Percentiles rank a stretch among this genome's conserved stretches.
Conservation (phyloP, 768 basidiomycete genomes). For the Tulasnella sp. region DNA sequence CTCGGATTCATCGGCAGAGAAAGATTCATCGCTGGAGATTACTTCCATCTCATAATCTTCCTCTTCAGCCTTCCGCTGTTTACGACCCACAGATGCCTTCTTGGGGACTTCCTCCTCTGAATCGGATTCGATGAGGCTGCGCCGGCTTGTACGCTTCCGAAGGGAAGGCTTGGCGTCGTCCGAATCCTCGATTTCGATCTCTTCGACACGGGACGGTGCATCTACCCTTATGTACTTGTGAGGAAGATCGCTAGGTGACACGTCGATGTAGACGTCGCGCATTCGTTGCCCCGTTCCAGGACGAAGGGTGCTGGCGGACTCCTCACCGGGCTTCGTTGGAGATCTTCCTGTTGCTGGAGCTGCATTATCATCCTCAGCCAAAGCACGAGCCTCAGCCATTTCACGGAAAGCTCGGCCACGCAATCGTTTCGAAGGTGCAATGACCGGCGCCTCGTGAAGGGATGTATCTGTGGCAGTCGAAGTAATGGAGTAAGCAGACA, state of each 20-base stretch:
- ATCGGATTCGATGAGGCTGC: constrained; percentile 50
- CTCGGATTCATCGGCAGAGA: constrained; percentile 20
- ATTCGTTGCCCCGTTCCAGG: constrained; percentile 30
- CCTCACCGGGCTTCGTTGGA: not conserved
- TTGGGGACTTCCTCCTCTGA: constrained; percentile 17
- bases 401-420: constrained; percentile 73
- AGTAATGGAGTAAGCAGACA: not conserved
- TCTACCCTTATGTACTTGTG: not conserved
- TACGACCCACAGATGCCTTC: constrained; percentile 21
- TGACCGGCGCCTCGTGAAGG: constrained; percentile 31
- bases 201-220: not conserved
- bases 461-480: constrained; percentile 15
- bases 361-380: constrained; percentile 34
- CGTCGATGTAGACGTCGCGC: constrained; percentile 33
- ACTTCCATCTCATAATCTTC: constrained; percentile 34
- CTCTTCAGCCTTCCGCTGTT: constrained; percentile 13
- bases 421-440: constrained; percentile 56
- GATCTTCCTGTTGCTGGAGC: not conserved
- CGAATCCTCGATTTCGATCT: constrained; percentile 3
- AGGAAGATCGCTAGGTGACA: constrained; percentile 14
- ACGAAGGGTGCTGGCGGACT: no score
- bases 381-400: constrained; percentile 41
- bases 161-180: not conserved
- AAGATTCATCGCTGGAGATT: not conserved
- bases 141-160: constrained; percentile 31